Base-by-base conservation (phyloP, 495 filamentous ascomycete genomes). In the Endocarpon pusillum region DNA sequence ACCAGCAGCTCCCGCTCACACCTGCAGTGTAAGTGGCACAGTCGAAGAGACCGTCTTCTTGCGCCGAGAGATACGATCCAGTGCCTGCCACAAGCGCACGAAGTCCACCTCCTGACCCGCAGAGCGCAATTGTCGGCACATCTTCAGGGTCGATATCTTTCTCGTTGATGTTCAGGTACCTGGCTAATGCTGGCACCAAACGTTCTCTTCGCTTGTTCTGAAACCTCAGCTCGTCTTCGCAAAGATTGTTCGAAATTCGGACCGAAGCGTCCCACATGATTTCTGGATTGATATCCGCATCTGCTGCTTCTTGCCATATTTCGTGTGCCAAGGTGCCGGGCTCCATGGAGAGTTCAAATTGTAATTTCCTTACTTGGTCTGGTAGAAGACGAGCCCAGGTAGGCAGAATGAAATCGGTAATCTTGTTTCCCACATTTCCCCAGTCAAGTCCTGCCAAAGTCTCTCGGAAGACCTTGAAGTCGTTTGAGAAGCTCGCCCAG, bases 1-100 rank as follows among this genome's bases (percentile, higher is more conserved):
- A 58, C 89, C 89, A 97, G 51, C 89, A 94, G 42, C 81, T 89
- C 3, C 89, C 89, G 46, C 80, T 87, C 11, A 97, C 89, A 5
- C 89, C 89, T 17, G 89, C 82, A 1, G 83, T 86, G 46, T 97
- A 97, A 0, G 85, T 97, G 0, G 78, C 68, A 51, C 86, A 94
- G 49, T 94, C 83, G 51, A 89, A 92, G 0, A 97, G 60, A 0
- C 89, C 89, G 31, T 76, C 73, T 52, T 93, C 81, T 18, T 78
- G 66, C 3, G 83, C 65, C 20, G 81, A 80, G 10, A 86, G 57
- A 35, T 82, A 79, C 1, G 82, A 93, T 9, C 85, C 81, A 0
- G 81, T 69, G 0, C 89, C 84, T 10, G 89, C 87, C 6, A 94
- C 81, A 32, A 97, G 63, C 0, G 89, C 87, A 19, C 89, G 64